Conservation (phyloP, 106 monocot species). For the Allium cepa region DNA sequence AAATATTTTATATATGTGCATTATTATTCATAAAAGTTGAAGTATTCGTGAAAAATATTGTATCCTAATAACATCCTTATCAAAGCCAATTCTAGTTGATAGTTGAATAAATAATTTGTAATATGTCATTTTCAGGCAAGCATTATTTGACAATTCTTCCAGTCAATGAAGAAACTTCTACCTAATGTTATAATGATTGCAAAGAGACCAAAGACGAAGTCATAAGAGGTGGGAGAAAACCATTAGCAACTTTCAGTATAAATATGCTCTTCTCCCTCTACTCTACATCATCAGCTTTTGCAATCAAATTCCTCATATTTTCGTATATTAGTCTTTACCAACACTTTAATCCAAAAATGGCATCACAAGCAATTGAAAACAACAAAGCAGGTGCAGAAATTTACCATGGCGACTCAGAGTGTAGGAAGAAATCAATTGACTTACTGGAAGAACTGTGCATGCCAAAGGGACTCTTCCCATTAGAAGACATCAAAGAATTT, state of each 20-base stretch:
- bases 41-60: no score
- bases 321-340: no score
- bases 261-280: no score
- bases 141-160: neutral
- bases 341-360: neutral
- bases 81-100: no score
- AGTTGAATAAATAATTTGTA: neutral
- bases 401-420: neutral
- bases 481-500: neutral
- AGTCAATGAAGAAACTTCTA: neutral
- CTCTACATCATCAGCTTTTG: neutral
- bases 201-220: no score
- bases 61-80: no score
- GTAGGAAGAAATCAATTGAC: conserved; percentile 1
- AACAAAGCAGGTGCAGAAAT: conserved; percentile 8
- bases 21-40: no score
- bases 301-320: neutral
- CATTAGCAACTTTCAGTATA: no score
- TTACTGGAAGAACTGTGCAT: neutral
- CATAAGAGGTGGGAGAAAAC: no score
- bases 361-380: conserved; percentile 13
- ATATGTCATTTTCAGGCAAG: neutral
- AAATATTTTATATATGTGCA: no score
- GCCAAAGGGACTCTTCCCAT: neutral
- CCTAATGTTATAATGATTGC: neutral